Percentiles rank a stretch among this genome's conserved stretches.
These are phyloP conservation scores for Venturia asperata DNA, from an alignment of 2,329 filamentous ascomycete genomes.

Conservation along the genomic window DNA sequence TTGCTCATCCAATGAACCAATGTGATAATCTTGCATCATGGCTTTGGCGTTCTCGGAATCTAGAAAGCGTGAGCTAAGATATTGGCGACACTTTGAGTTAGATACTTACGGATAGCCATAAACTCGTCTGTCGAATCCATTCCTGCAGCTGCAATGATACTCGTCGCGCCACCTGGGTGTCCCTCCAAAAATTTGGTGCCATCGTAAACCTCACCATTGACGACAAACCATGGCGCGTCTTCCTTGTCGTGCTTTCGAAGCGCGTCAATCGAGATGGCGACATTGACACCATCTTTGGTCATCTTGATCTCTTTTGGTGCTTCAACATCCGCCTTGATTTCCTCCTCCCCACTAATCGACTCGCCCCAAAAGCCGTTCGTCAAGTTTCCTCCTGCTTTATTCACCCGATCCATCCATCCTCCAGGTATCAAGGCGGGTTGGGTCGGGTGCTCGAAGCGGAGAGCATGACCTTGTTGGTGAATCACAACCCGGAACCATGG, in stretches of 20 bases:
- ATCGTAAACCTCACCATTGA: conserved; percentile 84
- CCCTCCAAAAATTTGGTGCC: conserved; percentile 71
- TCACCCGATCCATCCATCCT: conserved; percentile 91
- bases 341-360: conserved; percentile 47
- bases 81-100: neutral
- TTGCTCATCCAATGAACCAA: conserved; percentile 64
- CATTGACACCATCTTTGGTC: conserved; percentile 60
- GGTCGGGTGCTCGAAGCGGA: conserved; percentile 84
- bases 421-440: conserved; percentile 68
- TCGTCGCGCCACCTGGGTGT: conserved; percentile 80
- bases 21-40: conserved; percentile 82
- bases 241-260: conserved; percentile 60
- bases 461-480: conserved; percentile 53
- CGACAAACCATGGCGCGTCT: conserved; percentile 73
- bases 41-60: conserved; percentile 86
- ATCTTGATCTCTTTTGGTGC: conserved; percentile 63
- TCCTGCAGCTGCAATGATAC: conserved; percentile 75
- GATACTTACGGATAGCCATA: conserved; percentile 72
- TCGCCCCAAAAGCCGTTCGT: conserved; percentile 83
- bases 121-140: conserved; percentile 83
- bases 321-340: conserved; percentile 28
- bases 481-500: conserved; percentile 84
- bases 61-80: conserved; percentile 35
- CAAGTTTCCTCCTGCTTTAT: conserved; percentile 72
- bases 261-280: conserved; percentile 62